Conservation (phyloP, 1,284 basidiomycete genomes). For the Fistulinella cinereoalba region DNA sequence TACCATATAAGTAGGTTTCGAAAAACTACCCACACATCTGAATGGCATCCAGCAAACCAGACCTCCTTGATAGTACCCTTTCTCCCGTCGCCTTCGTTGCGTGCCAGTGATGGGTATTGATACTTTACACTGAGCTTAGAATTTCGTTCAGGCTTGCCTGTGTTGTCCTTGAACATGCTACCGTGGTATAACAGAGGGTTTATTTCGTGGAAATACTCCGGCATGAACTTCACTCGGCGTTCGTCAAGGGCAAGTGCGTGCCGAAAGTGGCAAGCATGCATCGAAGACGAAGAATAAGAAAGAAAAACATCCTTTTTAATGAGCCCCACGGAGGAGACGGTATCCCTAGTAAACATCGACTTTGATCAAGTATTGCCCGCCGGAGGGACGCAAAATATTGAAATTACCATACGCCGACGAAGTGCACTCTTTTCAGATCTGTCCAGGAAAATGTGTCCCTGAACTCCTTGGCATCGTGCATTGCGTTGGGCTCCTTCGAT, state of each 20-base stretch:
- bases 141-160: neutral
- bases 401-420: constrained; percentile 34
- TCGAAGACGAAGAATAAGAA: constrained; percentile 13
- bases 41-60: constrained; percentile 30
- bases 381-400: too few relatives aligned
- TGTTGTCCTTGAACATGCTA: neutral
- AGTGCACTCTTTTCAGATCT: constrained; percentile 27
- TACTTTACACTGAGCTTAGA: too few relatives aligned
- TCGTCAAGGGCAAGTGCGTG: constrained; percentile 34
- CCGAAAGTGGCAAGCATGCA: constrained; percentile 25
- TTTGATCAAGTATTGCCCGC: too few relatives aligned
- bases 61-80: constrained; percentile 30
- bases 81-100: too few relatives aligned
- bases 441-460: constrained; percentile 19
- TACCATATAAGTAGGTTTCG: neutral
- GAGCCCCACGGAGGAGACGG: constrained; percentile 31
- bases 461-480: constrained; percentile 19
- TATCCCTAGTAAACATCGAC: constrained; percentile 16
- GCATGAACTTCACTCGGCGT: constrained; percentile 36
- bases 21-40: constrained; percentile 25
- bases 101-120: too few relatives aligned
- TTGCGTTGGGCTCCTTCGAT: constrained; percentile 5
- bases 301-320: constrained; percentile 23
- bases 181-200: constrained; percentile 1
- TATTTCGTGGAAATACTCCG: constrained; percentile 30